phyloP scores from a whole-genome alignment of 1,284 basidiomycete species.

The Puccinia triticina region DNA sequence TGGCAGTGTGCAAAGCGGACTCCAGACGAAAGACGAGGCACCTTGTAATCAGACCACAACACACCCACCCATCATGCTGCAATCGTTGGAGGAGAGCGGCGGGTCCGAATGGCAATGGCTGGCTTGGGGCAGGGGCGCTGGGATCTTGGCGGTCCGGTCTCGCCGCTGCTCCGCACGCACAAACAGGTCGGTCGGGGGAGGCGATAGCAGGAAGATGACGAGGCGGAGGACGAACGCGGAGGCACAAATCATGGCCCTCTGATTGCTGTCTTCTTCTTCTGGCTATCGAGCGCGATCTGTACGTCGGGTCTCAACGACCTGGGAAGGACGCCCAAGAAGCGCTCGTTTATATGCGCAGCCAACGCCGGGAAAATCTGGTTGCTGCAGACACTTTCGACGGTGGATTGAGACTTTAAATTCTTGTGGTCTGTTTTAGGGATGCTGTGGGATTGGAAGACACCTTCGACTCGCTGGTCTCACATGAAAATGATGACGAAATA shows the following conservation, averaged over 20 bases:
- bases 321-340: not conserved
- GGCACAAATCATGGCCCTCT: not conserved
- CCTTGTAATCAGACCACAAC: not conserved
- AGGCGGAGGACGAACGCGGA: not conserved
- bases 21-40: not conserved
- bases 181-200: not conserved
- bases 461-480: not conserved
- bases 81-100: not conserved
- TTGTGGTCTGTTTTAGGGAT: not conserved
- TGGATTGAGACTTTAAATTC: not conserved
- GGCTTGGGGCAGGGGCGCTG: not conserved
- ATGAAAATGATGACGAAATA: not conserved
- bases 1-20: not conserved
- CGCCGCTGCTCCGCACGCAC: not conserved
- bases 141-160: not conserved
- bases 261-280: not conserved
- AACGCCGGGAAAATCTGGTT: not conserved
- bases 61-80: conserved; percentile 2
- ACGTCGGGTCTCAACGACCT: not conserved
- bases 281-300: not conserved
- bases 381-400: not conserved
- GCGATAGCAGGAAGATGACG: not conserved
- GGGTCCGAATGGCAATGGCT: not conserved
- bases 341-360: not conserved
- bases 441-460: not conserved